Conservation (phyloP, 805 yeast species). For the Alloascoidea hylecoeti region DNA sequence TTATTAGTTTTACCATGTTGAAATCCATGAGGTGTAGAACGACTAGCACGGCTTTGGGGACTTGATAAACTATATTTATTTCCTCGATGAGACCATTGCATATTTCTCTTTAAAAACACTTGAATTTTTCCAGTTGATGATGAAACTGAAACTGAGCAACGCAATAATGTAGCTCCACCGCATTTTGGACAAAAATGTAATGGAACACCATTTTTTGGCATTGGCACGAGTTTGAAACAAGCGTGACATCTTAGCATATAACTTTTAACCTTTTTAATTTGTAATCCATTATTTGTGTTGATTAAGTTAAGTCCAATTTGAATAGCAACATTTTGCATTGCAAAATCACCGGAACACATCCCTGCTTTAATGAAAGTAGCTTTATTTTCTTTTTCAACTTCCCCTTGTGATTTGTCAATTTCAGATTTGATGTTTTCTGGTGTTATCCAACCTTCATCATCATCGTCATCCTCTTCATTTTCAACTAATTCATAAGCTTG, state of each 20-base stretch:
- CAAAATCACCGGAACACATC: constrained; percentile 90
- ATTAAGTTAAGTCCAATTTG: constrained; percentile 82
- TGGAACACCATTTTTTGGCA: constrained; percentile 58
- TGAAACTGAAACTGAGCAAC: constrained; percentile 84
- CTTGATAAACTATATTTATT: constrained; percentile 68
- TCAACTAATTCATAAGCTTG: constrained; percentile 5
- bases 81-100: constrained; percentile 91
- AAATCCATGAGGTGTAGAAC: constrained; percentile 33
- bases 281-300: constrained; percentile 73
- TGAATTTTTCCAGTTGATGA: constrained; percentile 66
- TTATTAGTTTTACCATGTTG: constrained; percentile 70
- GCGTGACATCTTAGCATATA: constrained; percentile 97
- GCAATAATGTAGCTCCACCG: constrained; percentile 82
- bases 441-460: constrained; percentile 85
- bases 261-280: constrained; percentile 73
- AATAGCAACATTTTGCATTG: constrained; percentile 88
- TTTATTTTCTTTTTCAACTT: constrained; percentile 36
- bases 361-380: constrained; percentile 53
- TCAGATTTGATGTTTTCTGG: constrained; percentile 66
- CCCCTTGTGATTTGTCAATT: constrained; percentile 34
- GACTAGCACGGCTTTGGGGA: constrained; percentile 76
- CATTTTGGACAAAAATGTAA: constrained; percentile 89
- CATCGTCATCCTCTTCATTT: constrained; percentile 59
- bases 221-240: constrained; percentile 72
- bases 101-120: constrained; percentile 81